Evolutionary conservation across 352 stramenopile genomes (phyloP).

Genomic region (Aphanomyces euteiches): DNA sequence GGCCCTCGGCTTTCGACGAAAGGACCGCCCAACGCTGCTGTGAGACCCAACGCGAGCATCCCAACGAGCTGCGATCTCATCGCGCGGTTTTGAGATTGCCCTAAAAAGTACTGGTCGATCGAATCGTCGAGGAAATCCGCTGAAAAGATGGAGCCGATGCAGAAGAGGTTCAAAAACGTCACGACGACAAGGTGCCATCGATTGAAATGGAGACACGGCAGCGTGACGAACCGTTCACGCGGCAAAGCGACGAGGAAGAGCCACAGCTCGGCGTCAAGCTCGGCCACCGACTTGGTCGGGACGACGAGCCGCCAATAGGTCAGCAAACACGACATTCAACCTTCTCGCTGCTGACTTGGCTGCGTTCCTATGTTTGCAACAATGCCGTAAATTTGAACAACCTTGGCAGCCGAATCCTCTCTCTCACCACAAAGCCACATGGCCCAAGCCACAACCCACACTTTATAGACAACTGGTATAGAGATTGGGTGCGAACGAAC

Average conservation of each 20-base stretch:
- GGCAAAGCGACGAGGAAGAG: background rate
- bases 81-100: background rate
- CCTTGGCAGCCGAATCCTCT: too few species aligned
- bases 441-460: too few species aligned
- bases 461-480: too few species aligned
- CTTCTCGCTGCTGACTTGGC: too few species aligned
- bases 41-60: conserved; percentile 5
- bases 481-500: too few species aligned
- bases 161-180: conserved; percentile 13
- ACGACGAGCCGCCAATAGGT: conserved; percentile 13
- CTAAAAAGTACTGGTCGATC: conserved; percentile 15
- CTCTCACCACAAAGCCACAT: too few species aligned
- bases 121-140: background rate
- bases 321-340: conserved; percentile 1
- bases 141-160: conserved; percentile 17
- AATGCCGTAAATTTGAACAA: too few species aligned
- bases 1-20: conserved; percentile 25
- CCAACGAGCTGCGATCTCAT: background rate
- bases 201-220: conserved; percentile 5
- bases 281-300: conserved; percentile 4
- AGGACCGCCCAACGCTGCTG: conserved; percentile 21
- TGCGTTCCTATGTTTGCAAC: too few species aligned
- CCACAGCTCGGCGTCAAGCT: conserved; percentile 6
- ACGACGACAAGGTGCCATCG: conserved; percentile 7
- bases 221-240: background rate